Percentiles rank a stretch among this genome's conserved stretches.
These are phyloP conservation scores for Hyphopichia buzzinii DNA, from an alignment of 1,139 yeast genomes.

Conservation along the genomic window DNA sequence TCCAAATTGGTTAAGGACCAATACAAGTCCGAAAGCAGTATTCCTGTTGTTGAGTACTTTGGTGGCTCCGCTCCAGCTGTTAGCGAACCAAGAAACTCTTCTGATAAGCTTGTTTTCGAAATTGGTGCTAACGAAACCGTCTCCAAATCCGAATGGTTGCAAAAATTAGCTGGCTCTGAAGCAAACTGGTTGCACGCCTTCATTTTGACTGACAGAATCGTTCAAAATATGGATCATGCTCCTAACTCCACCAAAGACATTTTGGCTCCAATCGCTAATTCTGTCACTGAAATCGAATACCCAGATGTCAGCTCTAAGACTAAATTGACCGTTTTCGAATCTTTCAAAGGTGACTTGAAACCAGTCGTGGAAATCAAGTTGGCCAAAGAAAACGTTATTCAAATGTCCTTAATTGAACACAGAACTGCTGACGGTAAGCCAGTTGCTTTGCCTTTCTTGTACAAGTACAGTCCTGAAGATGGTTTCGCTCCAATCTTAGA, in stretches of 20 bases:
- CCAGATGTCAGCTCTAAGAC: conserved; percentile 53
- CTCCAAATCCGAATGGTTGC: conserved; percentile 65
- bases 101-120: conserved; percentile 31
- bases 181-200: conserved; percentile 93
- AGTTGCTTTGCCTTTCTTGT: conserved; percentile 73
- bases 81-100: conserved; percentile 29
- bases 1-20: conserved; percentile 62
- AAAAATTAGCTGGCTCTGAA: conserved; percentile 73
- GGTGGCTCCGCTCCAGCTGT: conserved; percentile 63
- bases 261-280: conserved; percentile 68
- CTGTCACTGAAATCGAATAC: conserved; percentile 62
- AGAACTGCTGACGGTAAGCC: conserved; percentile 80
- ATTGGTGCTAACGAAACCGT: conserved; percentile 49
- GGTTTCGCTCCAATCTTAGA: conserved; percentile 96
- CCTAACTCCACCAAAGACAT: conserved; percentile 77
- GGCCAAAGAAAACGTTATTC: conserved; percentile 49
- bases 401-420: conserved; percentile 77
- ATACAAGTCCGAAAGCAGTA: conserved; percentile 68
- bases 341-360: conserved; percentile 66
- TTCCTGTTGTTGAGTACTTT: conserved; percentile 89
- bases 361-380: conserved; percentile 67
- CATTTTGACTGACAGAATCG: conserved; percentile 72
- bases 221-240: conserved; percentile 80
- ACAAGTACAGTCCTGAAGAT: conserved; percentile 75
- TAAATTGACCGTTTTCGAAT: conserved; percentile 64